Evolutionary conservation across 192 early-diverging fungal species (phyloP).

Genomic region (Coemansia aciculifera): DNA sequence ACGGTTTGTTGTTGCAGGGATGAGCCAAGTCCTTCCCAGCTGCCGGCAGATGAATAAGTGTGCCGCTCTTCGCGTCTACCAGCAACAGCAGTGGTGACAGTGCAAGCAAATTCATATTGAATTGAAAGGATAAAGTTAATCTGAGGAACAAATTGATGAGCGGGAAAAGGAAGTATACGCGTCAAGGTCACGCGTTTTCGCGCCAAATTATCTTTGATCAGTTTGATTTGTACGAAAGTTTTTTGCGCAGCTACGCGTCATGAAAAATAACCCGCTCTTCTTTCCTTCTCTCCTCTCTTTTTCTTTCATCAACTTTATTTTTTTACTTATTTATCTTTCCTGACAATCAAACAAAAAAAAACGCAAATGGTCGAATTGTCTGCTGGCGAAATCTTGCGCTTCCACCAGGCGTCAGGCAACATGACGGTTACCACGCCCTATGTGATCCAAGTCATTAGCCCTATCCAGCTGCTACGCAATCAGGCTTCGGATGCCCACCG

Average conservation of each 20-base stretch:
- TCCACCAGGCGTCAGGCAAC: slow-evolving; percentile 23
- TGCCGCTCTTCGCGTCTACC: slow-evolving; percentile 13
- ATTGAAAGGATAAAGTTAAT: neutral
- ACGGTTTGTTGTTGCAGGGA: slow-evolving; percentile 17
- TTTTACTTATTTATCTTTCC: slow-evolving; percentile 12
- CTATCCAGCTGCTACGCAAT: slow-evolving; percentile 37
- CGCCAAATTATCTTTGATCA: neutral
- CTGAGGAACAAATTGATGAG: neutral
- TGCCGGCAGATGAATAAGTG: slow-evolving; percentile 11
- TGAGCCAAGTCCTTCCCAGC: slow-evolving; percentile 4
- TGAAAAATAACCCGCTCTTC: neutral
- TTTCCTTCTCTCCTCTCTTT: neutral
- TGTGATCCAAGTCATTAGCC: slow-evolving; percentile 35
- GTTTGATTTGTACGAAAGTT: neutral
- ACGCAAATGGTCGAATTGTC: slow-evolving; percentile 23
- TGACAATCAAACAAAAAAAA: neutral
- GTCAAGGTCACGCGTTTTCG: neutral
- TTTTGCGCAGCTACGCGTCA: neutral
- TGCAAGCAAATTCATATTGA: neutral
- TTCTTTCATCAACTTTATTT: neutral
- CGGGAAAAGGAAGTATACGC: neutral
- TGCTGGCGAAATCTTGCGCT: slow-evolving; percentile 36
- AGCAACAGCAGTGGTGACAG: neutral
- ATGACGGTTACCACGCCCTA: slow-evolving; percentile 21
- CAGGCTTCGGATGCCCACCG: slow-evolving; percentile 28